Percentiles rank a stretch among this genome's conserved stretches.
Conservation (phyloP, 2,329 filamentous ascomycete species). For the Escovopsis sp. region DNA sequence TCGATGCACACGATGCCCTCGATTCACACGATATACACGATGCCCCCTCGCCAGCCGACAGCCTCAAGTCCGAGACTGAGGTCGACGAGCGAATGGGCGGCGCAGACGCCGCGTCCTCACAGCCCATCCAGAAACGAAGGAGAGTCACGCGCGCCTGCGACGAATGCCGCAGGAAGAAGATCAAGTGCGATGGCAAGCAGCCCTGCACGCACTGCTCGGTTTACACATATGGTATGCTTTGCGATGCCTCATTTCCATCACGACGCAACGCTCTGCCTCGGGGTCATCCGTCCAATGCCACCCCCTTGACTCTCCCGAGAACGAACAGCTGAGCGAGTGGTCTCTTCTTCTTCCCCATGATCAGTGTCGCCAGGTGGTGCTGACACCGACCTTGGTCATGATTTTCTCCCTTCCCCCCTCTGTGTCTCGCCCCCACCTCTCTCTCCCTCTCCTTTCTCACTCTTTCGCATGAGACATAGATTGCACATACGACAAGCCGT, state of each 20-base stretch:
- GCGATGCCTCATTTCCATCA: background rate
- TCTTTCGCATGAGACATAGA: constrained; percentile 35
- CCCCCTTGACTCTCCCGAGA: background rate
- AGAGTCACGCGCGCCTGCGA: constrained; percentile 71
- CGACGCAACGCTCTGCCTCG: background rate
- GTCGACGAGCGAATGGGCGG: constrained; percentile 20
- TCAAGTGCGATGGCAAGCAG: constrained; percentile 76
- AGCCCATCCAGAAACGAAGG: constrained; percentile 59
- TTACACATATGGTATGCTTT: constrained; percentile 78
- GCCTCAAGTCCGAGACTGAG: constrained; percentile 27
- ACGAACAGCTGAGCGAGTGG: no score
- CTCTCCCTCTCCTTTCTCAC: no score
- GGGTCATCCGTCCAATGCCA: no score
- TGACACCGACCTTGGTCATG: background rate
- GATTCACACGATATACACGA: no score
- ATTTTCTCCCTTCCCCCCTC: no score
- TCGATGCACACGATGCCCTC: no score
- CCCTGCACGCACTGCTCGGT: constrained; percentile 93
- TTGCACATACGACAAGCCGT: constrained; percentile 91
- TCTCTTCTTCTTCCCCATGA: background rate
- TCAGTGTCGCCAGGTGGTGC: background rate
- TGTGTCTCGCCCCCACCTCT: no score
- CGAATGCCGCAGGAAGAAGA: constrained; percentile 72
- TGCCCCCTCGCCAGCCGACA: constrained; percentile 26
- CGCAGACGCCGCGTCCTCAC: constrained; percentile 20